These are phyloP conservation scores for Trichoderma cornu-damae DNA, from an alignment of 2,329 filamentous ascomycete species.

Conservation along the genomic window DNA sequence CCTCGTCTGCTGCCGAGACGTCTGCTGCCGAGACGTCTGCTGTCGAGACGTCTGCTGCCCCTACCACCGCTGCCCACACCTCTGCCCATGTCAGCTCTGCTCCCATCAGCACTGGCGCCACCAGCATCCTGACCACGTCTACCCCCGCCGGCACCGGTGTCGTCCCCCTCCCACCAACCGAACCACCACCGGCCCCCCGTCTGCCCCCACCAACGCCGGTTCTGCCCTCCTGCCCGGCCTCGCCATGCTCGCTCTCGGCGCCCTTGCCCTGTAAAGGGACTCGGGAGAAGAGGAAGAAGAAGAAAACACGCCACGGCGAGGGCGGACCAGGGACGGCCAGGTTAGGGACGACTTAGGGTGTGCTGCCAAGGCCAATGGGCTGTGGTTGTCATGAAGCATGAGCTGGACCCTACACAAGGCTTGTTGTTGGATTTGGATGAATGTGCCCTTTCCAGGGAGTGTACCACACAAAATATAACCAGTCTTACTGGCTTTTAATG, in stretches of 20 bases:
- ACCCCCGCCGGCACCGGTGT: constrained; percentile 19
- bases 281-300: too few species aligned
- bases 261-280: constrained; percentile 35
- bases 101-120: not conserved
- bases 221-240: constrained; percentile 30
- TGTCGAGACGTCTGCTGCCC: not conserved
- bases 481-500: constrained; percentile 25
- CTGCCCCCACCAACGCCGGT: constrained; percentile 28
- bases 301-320: not conserved
- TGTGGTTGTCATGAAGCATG: constrained; percentile 12
- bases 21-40: not conserved
- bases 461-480: constrained; percentile 23
- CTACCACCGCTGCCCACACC: constrained; percentile 11
- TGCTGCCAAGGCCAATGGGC: not conserved
- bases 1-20: not conserved
- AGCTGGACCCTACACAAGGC: constrained; percentile 11
- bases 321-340: not conserved
- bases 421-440: constrained; percentile 20
- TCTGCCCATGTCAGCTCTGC: not conserved
- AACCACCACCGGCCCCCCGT: constrained; percentile 20
- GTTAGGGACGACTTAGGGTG: not conserved
- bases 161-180: constrained; percentile 18
- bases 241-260: constrained; percentile 32
- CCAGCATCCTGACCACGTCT: too few species aligned
- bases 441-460: constrained; percentile 1